These are phyloP conservation scores for Fraxinus quadrangulata DNA, from an alignment of 257 asterid species.

Conservation along the genomic window DNA sequence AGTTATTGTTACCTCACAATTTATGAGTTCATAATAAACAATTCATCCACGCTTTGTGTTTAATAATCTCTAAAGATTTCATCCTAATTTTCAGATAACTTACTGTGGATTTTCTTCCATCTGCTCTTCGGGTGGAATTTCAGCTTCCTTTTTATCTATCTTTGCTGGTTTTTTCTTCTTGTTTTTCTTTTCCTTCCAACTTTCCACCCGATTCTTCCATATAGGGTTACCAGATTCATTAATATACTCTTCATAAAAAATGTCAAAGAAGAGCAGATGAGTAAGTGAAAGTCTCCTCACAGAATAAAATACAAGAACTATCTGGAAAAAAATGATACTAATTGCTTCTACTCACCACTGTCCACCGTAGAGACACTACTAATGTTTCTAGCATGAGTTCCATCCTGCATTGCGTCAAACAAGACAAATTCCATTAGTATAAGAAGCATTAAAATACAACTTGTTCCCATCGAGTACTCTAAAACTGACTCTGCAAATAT, in stretches of 20 bases:
- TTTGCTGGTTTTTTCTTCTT: constrained; percentile 60
- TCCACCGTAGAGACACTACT: constrained; percentile 88
- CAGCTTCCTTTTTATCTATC: constrained; percentile 51
- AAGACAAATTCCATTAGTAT: neutral
- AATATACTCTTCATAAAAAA: constrained; percentile 48
- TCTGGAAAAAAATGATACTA: neutral
- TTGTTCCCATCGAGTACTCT: neutral
- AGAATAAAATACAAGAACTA: neutral
- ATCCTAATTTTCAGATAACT: constrained; percentile 28
- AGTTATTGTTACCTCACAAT: neutral
- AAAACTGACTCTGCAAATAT: neutral
- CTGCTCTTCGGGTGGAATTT: constrained; percentile 65
- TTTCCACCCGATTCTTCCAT: constrained; percentile 97
- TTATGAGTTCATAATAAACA: too few species aligned
- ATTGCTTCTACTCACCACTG: constrained; percentile 65
- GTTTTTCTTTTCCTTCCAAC: constrained; percentile 95
- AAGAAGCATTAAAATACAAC: neutral
- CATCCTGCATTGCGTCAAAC: constrained; percentile 56
- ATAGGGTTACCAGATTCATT: constrained; percentile 90
- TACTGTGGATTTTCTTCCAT: constrained; percentile 84
- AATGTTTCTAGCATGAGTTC: constrained; percentile 85
- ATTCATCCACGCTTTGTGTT: too few species aligned
- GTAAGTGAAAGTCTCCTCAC: constrained; percentile 15
- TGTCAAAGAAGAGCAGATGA: constrained; percentile 21
- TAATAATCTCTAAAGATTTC: neutral